phyloP scores from a whole-genome alignment of 148 eudicot species.

The Simmondsia chinensis region DNA sequence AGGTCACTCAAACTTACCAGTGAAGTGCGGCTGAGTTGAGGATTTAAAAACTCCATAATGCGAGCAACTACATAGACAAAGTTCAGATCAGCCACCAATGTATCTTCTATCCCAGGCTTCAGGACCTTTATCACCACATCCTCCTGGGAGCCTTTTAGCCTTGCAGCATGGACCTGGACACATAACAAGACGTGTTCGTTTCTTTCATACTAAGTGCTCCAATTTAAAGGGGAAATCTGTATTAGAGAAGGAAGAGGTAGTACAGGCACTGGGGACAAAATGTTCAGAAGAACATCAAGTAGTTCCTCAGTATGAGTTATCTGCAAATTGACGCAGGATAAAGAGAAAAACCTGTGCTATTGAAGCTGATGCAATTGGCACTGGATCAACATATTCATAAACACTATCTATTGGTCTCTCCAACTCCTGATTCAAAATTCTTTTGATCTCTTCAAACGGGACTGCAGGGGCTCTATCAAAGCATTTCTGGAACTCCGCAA shows the following conservation, averaged over 20 bases:
- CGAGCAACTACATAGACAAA: slow-evolving; percentile 90
- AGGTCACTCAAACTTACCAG: too few relatives aligned
- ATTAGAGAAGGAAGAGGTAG: too few relatives aligned
- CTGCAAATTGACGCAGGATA: slow-evolving; percentile 6
- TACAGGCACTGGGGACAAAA: too few relatives aligned
- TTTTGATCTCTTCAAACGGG: slow-evolving; percentile 78
- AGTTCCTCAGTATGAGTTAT: slow-evolving; percentile 6
- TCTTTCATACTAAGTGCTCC: too few relatives aligned
- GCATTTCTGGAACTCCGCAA: slow-evolving; percentile 90
- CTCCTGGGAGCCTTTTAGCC: slow-evolving; percentile 71
- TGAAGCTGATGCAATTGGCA: slow-evolving; percentile 95
- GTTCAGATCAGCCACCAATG: slow-evolving; percentile 87
- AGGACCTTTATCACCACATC: slow-evolving; percentile 94
- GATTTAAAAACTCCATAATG: slow-evolving; percentile 81
- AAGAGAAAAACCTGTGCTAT: slow-evolving; percentile 72
- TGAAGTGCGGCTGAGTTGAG: slow-evolving; percentile 84
- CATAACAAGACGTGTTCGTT: too few relatives aligned
- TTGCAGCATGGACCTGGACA: slow-evolving; percentile 90
- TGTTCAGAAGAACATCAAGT: too few relatives aligned
- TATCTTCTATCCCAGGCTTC: slow-evolving; percentile 97
- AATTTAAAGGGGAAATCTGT: too few relatives aligned
- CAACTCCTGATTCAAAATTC: slow-evolving; percentile 64
- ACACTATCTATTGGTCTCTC: slow-evolving; percentile 79
- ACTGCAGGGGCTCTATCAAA: slow-evolving; percentile 84
- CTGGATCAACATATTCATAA: slow-evolving; percentile 89